Conservation (phyloP, 768 basidiomycete genomes). For the Suillus cothurnatus region DNA sequence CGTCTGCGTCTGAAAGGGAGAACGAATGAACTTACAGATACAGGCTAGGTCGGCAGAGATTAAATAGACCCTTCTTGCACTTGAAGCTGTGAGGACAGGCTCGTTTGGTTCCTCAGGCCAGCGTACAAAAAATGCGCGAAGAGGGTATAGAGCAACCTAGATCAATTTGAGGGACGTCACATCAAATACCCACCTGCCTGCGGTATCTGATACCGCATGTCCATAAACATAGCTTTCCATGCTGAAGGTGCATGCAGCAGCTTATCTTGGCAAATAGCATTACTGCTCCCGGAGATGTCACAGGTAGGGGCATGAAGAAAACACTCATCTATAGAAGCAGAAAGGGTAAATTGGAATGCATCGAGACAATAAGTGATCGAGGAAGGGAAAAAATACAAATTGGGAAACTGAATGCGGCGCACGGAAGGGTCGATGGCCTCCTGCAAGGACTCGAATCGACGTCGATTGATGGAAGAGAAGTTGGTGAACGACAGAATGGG, state of each 20-base stretch:
- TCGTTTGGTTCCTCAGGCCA: not conserved
- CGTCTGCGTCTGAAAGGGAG: not conserved
- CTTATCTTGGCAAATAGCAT: not conserved
- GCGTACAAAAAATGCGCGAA: not conserved
- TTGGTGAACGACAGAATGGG: not conserved
- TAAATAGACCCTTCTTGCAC: not conserved
- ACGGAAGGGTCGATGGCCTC: not conserved
- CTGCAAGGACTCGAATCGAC: not conserved
- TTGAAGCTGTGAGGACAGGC: not conserved
- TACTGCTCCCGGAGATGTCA: not conserved
- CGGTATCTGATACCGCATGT: not conserved
- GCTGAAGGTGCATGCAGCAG: not conserved
- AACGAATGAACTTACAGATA: not conserved
- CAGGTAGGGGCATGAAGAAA: not conserved
- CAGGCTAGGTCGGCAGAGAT: not conserved
- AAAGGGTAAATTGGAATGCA: not conserved
- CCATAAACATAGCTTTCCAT: not conserved
- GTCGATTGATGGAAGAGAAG: not conserved
- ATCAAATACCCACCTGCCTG: not conserved
- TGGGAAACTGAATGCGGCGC: not conserved
- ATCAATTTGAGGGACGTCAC: not conserved
- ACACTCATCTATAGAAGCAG: not conserved
- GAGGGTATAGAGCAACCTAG: not conserved
- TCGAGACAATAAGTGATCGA: not conserved
- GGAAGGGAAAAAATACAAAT: not conserved